These are phyloP conservation scores for Fusarium bactridioides DNA, from an alignment of 2,329 filamentous ascomycete genomes.

Conservation along the genomic window DNA sequence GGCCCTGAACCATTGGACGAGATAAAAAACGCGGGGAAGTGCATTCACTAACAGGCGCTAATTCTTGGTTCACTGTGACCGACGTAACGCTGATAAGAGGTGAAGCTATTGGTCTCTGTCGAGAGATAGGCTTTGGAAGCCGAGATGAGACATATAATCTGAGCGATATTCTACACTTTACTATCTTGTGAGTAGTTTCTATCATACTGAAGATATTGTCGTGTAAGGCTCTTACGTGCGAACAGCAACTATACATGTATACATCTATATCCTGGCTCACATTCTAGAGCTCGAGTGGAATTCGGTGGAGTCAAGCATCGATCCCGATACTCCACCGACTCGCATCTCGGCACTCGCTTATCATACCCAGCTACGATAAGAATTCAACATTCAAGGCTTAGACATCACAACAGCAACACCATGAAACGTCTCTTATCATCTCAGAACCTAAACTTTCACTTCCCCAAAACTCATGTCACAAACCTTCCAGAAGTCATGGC, in stretches of 20 bases:
- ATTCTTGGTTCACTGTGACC: background rate
- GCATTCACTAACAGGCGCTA: conserved; percentile 24
- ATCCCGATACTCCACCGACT: background rate
- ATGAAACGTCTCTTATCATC: background rate
- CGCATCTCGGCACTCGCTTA: background rate
- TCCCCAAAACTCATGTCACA: too few species aligned
- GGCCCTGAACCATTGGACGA: conserved; percentile 5
- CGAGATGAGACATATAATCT: background rate
- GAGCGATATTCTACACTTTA: background rate
- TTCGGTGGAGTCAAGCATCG: background rate
- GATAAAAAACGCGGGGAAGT: conserved; percentile 38
- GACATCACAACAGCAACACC: background rate
- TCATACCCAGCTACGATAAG: background rate
- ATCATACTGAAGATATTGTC: background rate
- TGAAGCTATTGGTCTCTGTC: background rate
- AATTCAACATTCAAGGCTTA: background rate
- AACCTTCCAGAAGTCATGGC: background rate
- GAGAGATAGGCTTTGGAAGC: conserved; percentile 12
- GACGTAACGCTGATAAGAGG: conserved; percentile 24
- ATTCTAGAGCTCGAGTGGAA: background rate
- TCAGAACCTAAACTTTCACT: rapidly evolving
- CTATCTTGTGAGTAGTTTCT: background rate
- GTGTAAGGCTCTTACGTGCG: background rate
- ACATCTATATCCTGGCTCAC: background rate
- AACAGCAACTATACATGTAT: background rate